phyloP scores from a whole-genome alignment of 208 protist genomes.

The Acanthamoeba triangularis region DNA sequence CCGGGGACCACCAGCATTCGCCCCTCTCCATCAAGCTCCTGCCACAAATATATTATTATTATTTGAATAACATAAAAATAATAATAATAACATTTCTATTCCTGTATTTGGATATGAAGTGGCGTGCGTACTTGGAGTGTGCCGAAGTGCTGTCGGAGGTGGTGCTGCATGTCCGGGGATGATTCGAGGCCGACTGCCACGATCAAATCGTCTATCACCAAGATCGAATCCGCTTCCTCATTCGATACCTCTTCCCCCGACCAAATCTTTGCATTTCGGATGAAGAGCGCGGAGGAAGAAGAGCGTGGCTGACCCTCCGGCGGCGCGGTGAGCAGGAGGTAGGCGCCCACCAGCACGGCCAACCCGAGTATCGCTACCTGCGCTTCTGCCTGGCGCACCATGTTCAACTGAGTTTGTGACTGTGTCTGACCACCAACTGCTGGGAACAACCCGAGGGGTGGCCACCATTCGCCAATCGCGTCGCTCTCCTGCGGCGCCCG shows the following conservation, averaged over 20 bases:
- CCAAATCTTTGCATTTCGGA: background rate
- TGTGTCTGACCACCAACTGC: too few relatives aligned
- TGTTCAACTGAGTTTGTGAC: too few relatives aligned
- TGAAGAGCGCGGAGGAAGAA: background rate
- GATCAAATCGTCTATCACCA: background rate
- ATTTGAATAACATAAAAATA: too few relatives aligned
- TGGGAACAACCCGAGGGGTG: too few relatives aligned
- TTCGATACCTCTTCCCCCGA: background rate
- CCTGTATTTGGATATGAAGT: too few relatives aligned
- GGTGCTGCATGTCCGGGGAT: background rate
- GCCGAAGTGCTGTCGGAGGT: background rate
- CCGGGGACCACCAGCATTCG: constrained; percentile 44
- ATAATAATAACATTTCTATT: too few relatives aligned
- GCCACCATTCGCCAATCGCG: too few relatives aligned
- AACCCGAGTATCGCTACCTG: background rate
- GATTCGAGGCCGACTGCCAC: background rate
- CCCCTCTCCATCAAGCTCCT: constrained; percentile 37
- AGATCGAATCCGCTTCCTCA: background rate
- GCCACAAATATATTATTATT: background rate
- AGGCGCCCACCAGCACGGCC: background rate
- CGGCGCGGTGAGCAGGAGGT: background rate
- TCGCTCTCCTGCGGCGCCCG: too few relatives aligned
- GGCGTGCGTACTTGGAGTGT: too few relatives aligned
- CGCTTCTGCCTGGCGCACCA: too few relatives aligned
- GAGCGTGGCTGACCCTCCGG: background rate